phyloP scores from a whole-genome alignment of 805 yeast genomes.

The Ogataea dorogensis region DNA sequence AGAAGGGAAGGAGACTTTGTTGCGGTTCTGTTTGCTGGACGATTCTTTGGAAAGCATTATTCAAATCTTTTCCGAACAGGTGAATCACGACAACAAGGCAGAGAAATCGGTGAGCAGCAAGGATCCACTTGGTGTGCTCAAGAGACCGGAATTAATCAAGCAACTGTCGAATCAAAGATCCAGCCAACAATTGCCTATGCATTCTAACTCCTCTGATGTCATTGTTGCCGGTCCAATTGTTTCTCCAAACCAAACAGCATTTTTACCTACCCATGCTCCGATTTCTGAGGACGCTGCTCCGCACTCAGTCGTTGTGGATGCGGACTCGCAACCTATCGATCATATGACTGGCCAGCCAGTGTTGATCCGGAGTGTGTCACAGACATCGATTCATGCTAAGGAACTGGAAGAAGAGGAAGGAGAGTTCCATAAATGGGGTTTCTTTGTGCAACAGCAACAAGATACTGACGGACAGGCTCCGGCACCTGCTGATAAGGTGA shows the following conservation, averaged over 20 bases:
- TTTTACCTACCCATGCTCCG: constrained; percentile 11
- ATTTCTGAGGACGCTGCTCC: constrained; percentile 40
- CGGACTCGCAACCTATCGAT: constrained; percentile 61
- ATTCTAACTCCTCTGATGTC: constrained; percentile 48
- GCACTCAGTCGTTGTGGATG: constrained; percentile 70
- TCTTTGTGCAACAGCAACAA: constrained; percentile 70
- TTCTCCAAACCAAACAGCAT: constrained; percentile 38
- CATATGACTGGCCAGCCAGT: constrained; percentile 71
- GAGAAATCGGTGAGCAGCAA: constrained; percentile 1
- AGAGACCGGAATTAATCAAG: constrained; percentile 29
- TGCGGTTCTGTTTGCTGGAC: constrained; percentile 54
- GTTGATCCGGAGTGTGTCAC: constrained; percentile 60
- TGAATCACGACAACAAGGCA: constrained; percentile 4
- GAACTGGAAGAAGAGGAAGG: constrained; percentile 90
- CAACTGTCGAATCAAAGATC: constrained; percentile 33
- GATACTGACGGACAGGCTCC: constrained; percentile 24
- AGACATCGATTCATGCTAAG: constrained; percentile 65
- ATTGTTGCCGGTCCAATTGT: constrained; percentile 54
- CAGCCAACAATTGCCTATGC: constrained; percentile 46
- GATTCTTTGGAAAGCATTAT: constrained; percentile 52
- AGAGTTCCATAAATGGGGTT: constrained; percentile 84
- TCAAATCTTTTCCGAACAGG: constrained; percentile 39
- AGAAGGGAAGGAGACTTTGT: constrained; percentile 54
- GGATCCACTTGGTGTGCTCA: constrained; percentile 6
- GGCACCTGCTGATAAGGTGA: constrained; percentile 1